Conservation (phyloP, 306 rosid species). For the Prunus davidiana region DNA sequence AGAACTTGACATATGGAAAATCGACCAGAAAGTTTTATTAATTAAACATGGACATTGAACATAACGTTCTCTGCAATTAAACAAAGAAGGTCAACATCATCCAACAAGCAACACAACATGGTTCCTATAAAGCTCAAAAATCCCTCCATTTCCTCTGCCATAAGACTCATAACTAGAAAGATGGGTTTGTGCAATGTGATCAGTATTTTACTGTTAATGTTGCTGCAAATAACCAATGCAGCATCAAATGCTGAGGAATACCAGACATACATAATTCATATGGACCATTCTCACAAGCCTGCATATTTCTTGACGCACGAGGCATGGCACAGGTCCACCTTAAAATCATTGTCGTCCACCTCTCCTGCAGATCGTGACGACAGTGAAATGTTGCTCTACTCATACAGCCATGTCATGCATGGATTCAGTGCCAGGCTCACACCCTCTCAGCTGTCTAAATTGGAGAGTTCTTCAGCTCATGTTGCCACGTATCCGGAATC, state of each 20-base stretch:
- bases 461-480: constrained; percentile 1
- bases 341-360: background rate
- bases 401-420: constrained; percentile 14
- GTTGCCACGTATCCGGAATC: constrained; percentile 17
- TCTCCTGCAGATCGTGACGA: background rate
- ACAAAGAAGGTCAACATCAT: background rate
- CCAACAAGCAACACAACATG: background rate
- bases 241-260: background rate
- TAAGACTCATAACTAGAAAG: background rate
- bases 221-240: background rate
- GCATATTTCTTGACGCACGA: background rate
- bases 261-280: constrained; percentile 10
- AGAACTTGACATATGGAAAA: background rate
- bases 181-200: background rate
- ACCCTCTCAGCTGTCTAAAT: constrained; percentile 9
- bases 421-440: constrained; percentile 30
- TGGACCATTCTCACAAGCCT: constrained; percentile 10
- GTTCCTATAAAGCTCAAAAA: background rate
- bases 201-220: background rate
- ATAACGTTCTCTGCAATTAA: background rate
- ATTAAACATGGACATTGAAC: background rate
- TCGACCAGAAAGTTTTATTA: background rate
- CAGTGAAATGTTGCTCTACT: constrained; percentile 2
- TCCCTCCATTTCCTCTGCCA: background rate
- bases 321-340: constrained; percentile 24